Evolutionary conservation across 2,329 filamentous ascomycete genomes (phyloP).

Genomic region (Xylariomycetidae sp.): DNA sequence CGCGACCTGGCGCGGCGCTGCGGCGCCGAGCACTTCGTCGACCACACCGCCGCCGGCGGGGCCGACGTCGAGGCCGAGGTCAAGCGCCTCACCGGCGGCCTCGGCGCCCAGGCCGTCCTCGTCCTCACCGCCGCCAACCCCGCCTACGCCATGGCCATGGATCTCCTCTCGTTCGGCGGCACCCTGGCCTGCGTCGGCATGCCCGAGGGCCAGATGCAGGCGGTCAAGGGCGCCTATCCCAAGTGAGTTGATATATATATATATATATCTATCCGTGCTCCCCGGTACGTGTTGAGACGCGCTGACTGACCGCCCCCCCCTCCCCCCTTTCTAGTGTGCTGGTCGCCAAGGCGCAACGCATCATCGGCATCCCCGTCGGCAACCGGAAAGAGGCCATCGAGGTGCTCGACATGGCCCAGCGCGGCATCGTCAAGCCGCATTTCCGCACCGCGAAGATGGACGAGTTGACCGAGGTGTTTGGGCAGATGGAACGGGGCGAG

Average conservation of each 20-base stretch:
- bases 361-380: slow-evolving; percentile 8
- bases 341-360: slow-evolving; percentile 3
- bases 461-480: slow-evolving; percentile 11
- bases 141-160: slow-evolving; percentile 9
- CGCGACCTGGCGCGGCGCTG: slow-evolving; percentile 5
- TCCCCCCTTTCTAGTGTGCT: not conserved
- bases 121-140: slow-evolving; percentile 8
- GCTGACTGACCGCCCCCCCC: too few relatives aligned
- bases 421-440: slow-evolving; percentile 9
- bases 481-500: slow-evolving; percentile 6
- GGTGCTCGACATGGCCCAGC: slow-evolving; percentile 10
- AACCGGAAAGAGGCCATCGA: slow-evolving; percentile 13
- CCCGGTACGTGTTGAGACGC: too few relatives aligned
- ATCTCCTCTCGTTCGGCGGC: slow-evolving; percentile 11
- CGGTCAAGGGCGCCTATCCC: slow-evolving; percentile 8
- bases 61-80: slow-evolving; percentile 8
- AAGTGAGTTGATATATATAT: too few relatives aligned
- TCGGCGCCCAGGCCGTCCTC: slow-evolving; percentile 11
- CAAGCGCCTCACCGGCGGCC: slow-evolving; percentile 10
- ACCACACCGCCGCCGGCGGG: slow-evolving; percentile 9
- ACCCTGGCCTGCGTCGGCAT: slow-evolving; percentile 13
- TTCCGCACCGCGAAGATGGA: slow-evolving; percentile 9
- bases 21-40: slow-evolving; percentile 15
- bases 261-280: too few relatives aligned
- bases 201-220: slow-evolving; percentile 9